These are phyloP conservation scores for Geotrichum europaeum DNA, from an alignment of 1,139 yeast species.

Conservation along the genomic window DNA sequence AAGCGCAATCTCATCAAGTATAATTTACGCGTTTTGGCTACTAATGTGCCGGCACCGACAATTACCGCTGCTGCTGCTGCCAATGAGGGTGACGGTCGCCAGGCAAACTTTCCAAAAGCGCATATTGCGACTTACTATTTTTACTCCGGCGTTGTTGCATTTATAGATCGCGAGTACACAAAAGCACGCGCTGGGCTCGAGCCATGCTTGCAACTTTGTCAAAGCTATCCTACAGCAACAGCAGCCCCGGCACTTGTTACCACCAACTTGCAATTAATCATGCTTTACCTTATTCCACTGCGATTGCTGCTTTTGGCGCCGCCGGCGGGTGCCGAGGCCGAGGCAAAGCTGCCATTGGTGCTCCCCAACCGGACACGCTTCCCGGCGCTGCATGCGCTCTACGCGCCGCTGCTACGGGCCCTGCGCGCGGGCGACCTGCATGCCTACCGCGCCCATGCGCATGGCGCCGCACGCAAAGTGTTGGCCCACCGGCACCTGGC, in stretches of 20 bases:
- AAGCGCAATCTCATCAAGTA: constrained; percentile 43
- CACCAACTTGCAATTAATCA: not conserved
- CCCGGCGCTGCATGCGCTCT: not conserved
- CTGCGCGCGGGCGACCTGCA: not conserved
- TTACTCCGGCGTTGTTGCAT: constrained; percentile 56
- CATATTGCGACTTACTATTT: constrained; percentile 59
- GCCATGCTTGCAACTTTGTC: not conserved
- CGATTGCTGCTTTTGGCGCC: not conserved
- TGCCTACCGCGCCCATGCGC: not conserved
- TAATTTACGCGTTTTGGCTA: constrained; percentile 37
- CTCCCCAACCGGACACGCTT: not conserved
- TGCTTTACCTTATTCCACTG: not conserved
- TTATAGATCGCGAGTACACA: constrained; percentile 57
- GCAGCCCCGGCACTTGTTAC: not conserved
- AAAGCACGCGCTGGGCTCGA: not conserved
- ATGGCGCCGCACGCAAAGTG: not conserved
- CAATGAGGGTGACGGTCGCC: not conserved
- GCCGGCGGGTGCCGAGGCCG: not conserved
- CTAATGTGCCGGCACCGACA: not conserved
- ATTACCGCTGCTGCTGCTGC: not conserved
- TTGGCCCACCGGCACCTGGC: not conserved
- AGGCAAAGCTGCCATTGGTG: not conserved
- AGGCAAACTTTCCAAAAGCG: constrained; percentile 38
- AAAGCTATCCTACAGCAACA: not conserved
- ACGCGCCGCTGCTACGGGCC: not conserved